A percentile compares a stretch with the other conserved stretches of the same genome.
Evolutionary conservation across 495 filamentous ascomycete species (phyloP).

Genomic region (Podospora australis): DNA sequence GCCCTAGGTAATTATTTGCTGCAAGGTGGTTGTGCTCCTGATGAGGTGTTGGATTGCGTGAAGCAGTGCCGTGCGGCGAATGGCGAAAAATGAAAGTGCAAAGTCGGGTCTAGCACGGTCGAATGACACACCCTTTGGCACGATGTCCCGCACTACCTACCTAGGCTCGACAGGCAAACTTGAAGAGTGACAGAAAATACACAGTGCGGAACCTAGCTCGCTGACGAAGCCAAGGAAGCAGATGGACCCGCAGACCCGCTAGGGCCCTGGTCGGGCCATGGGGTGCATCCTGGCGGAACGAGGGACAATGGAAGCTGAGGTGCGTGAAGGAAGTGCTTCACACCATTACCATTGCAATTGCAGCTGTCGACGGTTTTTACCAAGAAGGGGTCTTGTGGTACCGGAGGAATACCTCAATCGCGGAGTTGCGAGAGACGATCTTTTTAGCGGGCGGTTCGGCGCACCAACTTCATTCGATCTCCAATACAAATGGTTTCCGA

Average conservation of each 20-base stretch:
- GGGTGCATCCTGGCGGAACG: slow-evolving; percentile 11
- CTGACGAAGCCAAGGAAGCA: background rate
- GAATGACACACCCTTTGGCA: too few species aligned
- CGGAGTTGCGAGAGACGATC: background rate
- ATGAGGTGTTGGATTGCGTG: too few species aligned
- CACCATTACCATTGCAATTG: slow-evolving; percentile 6
- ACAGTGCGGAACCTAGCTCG: slow-evolving; percentile 11
- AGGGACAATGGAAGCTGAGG: slow-evolving; percentile 12
- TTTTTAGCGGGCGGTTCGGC: too few species aligned
- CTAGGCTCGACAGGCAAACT: too few species aligned
- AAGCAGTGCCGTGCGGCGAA: background rate
- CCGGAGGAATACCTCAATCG: slow-evolving; percentile 23
- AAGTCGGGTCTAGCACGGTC: too few species aligned
- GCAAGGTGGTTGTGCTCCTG: too few species aligned
- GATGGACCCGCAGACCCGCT: background rate
- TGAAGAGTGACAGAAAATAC: background rate
- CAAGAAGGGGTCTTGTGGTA: slow-evolving; percentile 13
- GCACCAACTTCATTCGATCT: too few species aligned
- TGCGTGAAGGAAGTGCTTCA: slow-evolving; percentile 15
- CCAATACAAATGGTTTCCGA: too few species aligned
- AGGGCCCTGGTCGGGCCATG: slow-evolving; percentile 11
- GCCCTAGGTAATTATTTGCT: too few species aligned
- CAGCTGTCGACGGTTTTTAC: background rate
- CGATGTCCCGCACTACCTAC: too few species aligned
- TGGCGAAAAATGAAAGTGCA: too few species aligned